phyloP scores from a whole-genome alignment of 495 filamentous ascomycete species.

The Penicillium daleae region DNA sequence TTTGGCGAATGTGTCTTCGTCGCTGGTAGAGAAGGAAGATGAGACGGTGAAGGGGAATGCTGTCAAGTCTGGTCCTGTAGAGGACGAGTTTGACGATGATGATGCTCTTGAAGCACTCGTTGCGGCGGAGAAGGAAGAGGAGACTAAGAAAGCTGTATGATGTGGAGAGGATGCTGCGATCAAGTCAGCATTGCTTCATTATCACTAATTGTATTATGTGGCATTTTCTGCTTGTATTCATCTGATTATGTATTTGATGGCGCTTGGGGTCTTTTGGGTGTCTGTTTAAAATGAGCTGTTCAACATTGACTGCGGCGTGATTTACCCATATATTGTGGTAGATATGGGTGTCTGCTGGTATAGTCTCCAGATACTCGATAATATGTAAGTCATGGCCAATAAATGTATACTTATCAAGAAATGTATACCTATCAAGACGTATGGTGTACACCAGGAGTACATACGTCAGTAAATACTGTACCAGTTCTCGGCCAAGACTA shows the following conservation, averaged over 20 bases:
- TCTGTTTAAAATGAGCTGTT: neutral
- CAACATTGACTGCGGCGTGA: too few relatives aligned
- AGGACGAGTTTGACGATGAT: constrained; percentile 44
- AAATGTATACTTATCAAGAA: too few relatives aligned
- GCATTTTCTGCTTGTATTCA: neutral
- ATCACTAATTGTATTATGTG: neutral
- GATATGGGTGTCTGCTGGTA: too few relatives aligned
- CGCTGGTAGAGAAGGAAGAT: constrained; percentile 8
- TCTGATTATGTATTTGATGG: neutral
- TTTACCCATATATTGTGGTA: neutral
- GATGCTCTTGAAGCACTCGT: constrained; percentile 49
- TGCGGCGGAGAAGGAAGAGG: constrained; percentile 29
- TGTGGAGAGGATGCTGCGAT: neutral
- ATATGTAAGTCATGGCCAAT: too few relatives aligned
- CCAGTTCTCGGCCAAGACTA: neutral
- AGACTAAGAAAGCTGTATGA: constrained; percentile 1
- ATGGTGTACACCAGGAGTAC: too few relatives aligned
- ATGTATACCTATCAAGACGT: too few relatives aligned
- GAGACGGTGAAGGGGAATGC: constrained; percentile 12
- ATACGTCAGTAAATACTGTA: neutral
- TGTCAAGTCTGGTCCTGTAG: constrained; percentile 4
- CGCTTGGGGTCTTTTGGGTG: neutral
- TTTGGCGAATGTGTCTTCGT: constrained; percentile 12
- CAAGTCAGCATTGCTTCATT: neutral
- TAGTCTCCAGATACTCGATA: too few relatives aligned